phyloP scores from a whole-genome alignment of 805 yeast genomes.

The Suhomyces prunicola region DNA sequence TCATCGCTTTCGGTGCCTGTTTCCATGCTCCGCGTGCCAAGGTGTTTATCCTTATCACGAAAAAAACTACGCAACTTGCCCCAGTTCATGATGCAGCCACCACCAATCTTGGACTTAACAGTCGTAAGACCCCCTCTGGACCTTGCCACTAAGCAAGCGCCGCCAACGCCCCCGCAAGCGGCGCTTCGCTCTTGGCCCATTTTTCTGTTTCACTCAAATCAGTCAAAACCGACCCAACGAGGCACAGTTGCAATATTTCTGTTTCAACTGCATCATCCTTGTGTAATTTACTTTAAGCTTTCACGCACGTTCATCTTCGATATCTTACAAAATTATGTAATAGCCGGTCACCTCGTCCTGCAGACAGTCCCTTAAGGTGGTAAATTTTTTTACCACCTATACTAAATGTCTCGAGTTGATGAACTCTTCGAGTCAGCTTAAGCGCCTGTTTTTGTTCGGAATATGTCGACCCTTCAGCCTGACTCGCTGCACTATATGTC shows the following conservation, averaged over 20 bases:
- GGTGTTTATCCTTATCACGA: background rate
- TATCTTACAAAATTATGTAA: background rate
- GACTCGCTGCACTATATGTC: background rate
- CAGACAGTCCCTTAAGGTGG: background rate
- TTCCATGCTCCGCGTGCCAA: background rate
- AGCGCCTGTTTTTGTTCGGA: background rate
- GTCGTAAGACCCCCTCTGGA: background rate
- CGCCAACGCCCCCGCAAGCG: background rate
- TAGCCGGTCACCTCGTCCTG: background rate
- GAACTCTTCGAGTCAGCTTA: background rate
- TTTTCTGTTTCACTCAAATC: background rate
- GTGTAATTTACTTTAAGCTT: background rate
- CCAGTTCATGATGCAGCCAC: background rate
- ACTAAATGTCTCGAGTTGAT: background rate
- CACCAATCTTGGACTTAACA: background rate
- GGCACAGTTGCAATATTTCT: background rate
- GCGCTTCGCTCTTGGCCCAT: background rate
- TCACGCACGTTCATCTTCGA: background rate
- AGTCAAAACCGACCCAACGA: background rate
- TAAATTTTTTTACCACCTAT: background rate
- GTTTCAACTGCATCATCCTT: background rate
- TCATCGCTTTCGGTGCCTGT: background rate
- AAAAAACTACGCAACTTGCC: background rate
- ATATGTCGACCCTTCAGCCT: slow-evolving; percentile 2
- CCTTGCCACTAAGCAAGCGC: background rate